These are phyloP conservation scores for Vinca major DNA, from an alignment of 305 asterid genomes.

Conservation along the genomic window DNA sequence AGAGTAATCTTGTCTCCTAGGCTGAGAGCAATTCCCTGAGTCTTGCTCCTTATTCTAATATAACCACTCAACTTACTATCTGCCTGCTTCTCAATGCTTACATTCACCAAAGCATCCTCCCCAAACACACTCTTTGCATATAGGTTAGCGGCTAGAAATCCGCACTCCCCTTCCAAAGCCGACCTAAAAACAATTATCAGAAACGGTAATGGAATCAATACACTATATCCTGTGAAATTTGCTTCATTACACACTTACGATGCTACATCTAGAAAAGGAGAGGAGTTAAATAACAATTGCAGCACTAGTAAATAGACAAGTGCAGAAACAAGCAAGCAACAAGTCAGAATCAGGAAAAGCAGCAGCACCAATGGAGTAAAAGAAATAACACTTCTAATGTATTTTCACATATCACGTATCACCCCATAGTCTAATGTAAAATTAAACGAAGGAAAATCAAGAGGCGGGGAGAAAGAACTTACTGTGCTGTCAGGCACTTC, in stretches of 20 bases:
- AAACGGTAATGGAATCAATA: background rate
- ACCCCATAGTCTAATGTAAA: background rate
- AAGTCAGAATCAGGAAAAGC: background rate
- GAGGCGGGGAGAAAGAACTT: conserved; percentile 23
- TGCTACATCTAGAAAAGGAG: background rate
- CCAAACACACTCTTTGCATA: conserved; percentile 99
- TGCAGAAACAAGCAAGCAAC: background rate
- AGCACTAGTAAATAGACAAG: background rate
- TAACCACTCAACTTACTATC: conserved; percentile 92
- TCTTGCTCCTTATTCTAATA: conserved; percentile 96
- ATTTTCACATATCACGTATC: background rate
- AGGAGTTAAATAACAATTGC: no score
- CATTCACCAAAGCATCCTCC: conserved; percentile 94
- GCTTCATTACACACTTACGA: background rate
- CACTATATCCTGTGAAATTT: background rate
- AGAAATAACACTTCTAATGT: background rate
- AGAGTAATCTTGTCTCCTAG: conserved; percentile 98
- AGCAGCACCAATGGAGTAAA: background rate
- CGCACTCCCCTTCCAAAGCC: conserved; percentile 96
- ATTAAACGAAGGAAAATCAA: background rate
- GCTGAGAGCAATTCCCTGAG: conserved; percentile 99
- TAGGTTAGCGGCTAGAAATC: conserved; percentile 92
- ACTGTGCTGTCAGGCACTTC: conserved; percentile 91
- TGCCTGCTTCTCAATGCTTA: conserved; percentile 89
- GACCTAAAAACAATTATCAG: conserved; percentile 45